phyloP scores from a whole-genome alignment of 225 moss, liverwort and hornwort species.

The Lunularia cruciata region DNA sequence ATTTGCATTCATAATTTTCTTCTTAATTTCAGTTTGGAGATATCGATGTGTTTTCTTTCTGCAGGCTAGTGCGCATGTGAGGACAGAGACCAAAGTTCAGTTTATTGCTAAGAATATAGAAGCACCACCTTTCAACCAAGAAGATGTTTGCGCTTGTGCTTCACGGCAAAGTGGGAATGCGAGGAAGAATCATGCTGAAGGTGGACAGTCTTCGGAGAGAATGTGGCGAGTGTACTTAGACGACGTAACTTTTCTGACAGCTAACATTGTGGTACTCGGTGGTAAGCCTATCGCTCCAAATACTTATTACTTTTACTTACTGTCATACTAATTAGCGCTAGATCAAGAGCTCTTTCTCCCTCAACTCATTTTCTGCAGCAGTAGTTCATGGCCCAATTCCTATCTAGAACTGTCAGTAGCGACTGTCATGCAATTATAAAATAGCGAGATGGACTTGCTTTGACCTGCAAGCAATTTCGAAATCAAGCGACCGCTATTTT shows the following conservation, averaged over 20 bases:
- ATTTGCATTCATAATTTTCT: no score
- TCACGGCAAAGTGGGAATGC: background rate
- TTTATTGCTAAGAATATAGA: background rate
- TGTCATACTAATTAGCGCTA: no score
- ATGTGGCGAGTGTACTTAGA: constrained; percentile 18
- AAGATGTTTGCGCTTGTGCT: background rate
- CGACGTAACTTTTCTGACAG: constrained; percentile 5
- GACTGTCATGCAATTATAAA: no score
- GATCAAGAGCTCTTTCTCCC: no score
- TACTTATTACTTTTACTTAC: background rate
- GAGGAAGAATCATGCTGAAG: background rate
- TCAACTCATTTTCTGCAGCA: no score
- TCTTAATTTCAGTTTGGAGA: no score
- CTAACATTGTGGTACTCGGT: constrained; percentile 18
- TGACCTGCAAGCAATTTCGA: background rate
- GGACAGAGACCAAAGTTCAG: background rate
- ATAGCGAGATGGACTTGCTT: background rate
- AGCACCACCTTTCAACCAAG: background rate
- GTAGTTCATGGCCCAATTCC: no score
- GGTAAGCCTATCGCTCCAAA: background rate
- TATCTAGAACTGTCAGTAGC: no score
- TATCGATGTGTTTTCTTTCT: no score
- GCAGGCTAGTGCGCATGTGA: constrained; percentile 14
- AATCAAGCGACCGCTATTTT: no score
- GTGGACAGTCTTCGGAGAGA: background rate